phyloP scores from a whole-genome alignment of 2,329 filamentous ascomycete genomes.

The Colletotrichum sublineola region DNA sequence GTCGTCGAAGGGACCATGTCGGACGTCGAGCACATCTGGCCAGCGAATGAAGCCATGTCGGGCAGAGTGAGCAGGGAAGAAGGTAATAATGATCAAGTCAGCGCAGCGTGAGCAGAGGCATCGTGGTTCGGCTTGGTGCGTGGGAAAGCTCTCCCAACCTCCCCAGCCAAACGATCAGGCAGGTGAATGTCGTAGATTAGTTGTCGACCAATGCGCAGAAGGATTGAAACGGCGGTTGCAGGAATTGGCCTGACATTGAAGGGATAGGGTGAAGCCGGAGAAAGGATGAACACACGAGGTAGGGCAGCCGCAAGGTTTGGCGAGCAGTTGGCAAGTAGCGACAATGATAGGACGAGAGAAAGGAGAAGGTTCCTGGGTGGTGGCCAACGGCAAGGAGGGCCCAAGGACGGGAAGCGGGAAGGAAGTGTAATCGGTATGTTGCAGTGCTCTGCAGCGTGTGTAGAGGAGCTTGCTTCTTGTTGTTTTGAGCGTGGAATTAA shows the following conservation, averaged over 20 bases:
- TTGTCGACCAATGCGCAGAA: slow-evolving; percentile 37
- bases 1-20: slow-evolving; percentile 25
- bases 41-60: slow-evolving; percentile 39
- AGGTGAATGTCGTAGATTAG: slow-evolving; percentile 25
- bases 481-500: slow-evolving; percentile 13
- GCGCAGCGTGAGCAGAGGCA: slow-evolving; percentile 38
- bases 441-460: not conserved
- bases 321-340: slow-evolving; percentile 20
- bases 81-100: slow-evolving; percentile 29
- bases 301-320: slow-evolving; percentile 24
- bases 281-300: slow-evolving; percentile 42
- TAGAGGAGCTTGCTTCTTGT: slow-evolving; percentile 11
- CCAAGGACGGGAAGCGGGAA: slow-evolving; percentile 19
- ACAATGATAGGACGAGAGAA: slow-evolving; percentile 39
- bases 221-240: slow-evolving; percentile 37
- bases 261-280: slow-evolving; percentile 38
- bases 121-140: slow-evolving; percentile 36
- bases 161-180: slow-evolving; percentile 32
- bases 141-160: slow-evolving; percentile 27
- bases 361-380: slow-evolving; percentile 27
- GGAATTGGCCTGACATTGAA: slow-evolving; percentile 41
- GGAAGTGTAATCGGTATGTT: not conserved
- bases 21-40: slow-evolving; percentile 35
- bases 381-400: slow-evolving; percentile 31
- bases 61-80: slow-evolving; percentile 14